A percentile compares a stretch with the other conserved stretches of the same genome.
Conservation (phyloP, 768 basidiomycete species). For the Tricholoma sp. region DNA sequence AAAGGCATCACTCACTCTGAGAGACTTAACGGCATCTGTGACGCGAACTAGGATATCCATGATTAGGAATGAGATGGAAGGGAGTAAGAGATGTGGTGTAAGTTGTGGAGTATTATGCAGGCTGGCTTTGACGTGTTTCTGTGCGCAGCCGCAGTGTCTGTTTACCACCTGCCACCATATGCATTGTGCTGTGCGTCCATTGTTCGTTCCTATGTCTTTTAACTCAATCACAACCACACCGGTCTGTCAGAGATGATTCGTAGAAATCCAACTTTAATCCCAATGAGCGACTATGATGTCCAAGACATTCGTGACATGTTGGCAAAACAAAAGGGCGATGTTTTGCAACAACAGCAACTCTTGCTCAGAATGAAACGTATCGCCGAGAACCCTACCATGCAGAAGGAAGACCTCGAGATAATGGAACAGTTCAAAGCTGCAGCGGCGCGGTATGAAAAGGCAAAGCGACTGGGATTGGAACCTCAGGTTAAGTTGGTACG, state of each 20-base stretch:
- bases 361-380: constrained; percentile 41
- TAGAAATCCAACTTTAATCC: constrained; percentile 69
- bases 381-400: constrained; percentile 34
- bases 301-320: constrained; percentile 69
- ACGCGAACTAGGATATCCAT: constrained; percentile 69
- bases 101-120: constrained; percentile 9
- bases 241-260: constrained; percentile 55
- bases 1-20: constrained; percentile 49
- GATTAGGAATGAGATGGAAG: constrained; percentile 9
- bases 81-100: constrained; percentile 10
- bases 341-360: constrained; percentile 34
- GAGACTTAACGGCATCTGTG: constrained; percentile 61
- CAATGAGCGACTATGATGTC: constrained; percentile 71
- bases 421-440: constrained; percentile 26
- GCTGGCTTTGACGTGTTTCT: constrained; percentile 1
- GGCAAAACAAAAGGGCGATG: constrained; percentile 41
- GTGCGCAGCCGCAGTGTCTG: constrained; percentile 4
- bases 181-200: constrained; percentile 5
- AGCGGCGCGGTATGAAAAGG: constrained; percentile 22
- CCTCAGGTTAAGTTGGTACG: constrained; percentile 11
- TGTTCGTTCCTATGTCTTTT: constrained; percentile 13
- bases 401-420: constrained; percentile 26
- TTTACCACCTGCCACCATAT: constrained; percentile 4
- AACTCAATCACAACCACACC: background rate
- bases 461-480: constrained; percentile 21